phyloP scores from a whole-genome alignment of 306 rosid species.

The Adenanthera pavonina region DNA sequence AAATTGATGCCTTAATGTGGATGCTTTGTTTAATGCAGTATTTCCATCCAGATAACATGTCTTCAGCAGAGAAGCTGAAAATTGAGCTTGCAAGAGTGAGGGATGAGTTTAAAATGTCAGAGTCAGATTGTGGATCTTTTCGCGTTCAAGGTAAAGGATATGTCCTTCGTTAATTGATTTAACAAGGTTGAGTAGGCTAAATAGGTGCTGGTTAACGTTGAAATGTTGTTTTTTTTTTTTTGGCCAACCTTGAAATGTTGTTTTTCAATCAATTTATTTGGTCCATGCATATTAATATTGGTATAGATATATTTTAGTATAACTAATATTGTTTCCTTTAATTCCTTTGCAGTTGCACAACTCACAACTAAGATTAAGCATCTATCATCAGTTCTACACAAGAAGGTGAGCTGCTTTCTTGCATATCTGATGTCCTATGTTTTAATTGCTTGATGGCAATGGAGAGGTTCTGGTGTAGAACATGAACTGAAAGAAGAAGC shows the following conservation, averaged over 20 bases:
- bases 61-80: conserved; percentile 83
- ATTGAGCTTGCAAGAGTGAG: conserved; percentile 77
- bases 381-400: conserved; percentile 76
- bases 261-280: background rate
- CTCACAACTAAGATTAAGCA: conserved; percentile 89
- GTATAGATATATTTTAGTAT: conserved; percentile 16
- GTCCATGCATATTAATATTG: conserved; percentile 19
- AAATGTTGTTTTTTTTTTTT: background rate
- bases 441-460: background rate
- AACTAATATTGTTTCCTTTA: conserved; percentile 24
- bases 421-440: background rate
- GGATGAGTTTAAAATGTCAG: conserved; percentile 92
- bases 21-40: conserved; percentile 62
- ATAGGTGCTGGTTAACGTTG: conserved; percentile 26
- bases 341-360: conserved; percentile 76
- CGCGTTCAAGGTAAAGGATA: conserved; percentile 82
- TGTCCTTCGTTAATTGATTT: conserved; percentile 25
- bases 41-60: conserved; percentile 93
- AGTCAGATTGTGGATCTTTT: conserved; percentile 91
- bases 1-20: conserved; percentile 31
- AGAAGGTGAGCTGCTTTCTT: conserved; percentile 66
- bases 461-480: background rate
- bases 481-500: background rate
- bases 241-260: conserved; percentile 9
- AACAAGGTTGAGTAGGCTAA: background rate